Base-by-base conservation (phyloP, 306 rosid species). In the Cucumis cinereus region DNA sequence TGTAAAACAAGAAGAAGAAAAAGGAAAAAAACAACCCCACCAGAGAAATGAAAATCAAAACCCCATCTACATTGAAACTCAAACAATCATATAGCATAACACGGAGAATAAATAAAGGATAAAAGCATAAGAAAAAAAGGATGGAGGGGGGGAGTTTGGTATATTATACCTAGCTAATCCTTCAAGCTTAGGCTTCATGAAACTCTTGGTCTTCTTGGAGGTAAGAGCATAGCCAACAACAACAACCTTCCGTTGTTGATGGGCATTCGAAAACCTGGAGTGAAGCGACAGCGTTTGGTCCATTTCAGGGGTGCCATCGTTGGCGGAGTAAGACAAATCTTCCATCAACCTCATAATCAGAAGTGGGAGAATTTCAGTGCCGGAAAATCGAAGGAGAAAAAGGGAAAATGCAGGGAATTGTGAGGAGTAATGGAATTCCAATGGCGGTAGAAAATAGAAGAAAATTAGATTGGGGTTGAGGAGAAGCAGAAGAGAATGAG, bases 201-300 rank as follows among this genome's bases (percentile, higher is more conserved):
- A 93, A 82, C 98, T 93, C 95, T 93, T 88, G 49, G 83, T 87
- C 87, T 93, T 93, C 89, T 93, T 93, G 10, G 95, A 89, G 77
- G 98, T 93, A 35, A 93, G 98, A 73, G 98, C 98, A 58, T 90
- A 93, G 17, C 98, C 98, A 58, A 93, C 98, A 12, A 93, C 90
- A 71, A 85, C 83, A 19, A 76, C 36, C 73, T 86, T 86, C 78
- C 59, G 84, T 1, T 84, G 84, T 1, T 84, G 90, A 16, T 80
- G 81, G 58, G 87, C 86, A 47, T 77, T 78, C 74, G 75, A 53
- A 23, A 1, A 77, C 17, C 64, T 77, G 7, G 75, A 50, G 2
- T 54, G 75, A 1, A 77, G 6, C 82, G 76, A 78, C 84, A 83
- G 55, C 78, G 84, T 45, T 22, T 76, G 78, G 6, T 77, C 83